Evolutionary conservation across 2,329 filamentous ascomycete genomes (phyloP).

Genomic region (Ophiostoma sp.): DNA sequence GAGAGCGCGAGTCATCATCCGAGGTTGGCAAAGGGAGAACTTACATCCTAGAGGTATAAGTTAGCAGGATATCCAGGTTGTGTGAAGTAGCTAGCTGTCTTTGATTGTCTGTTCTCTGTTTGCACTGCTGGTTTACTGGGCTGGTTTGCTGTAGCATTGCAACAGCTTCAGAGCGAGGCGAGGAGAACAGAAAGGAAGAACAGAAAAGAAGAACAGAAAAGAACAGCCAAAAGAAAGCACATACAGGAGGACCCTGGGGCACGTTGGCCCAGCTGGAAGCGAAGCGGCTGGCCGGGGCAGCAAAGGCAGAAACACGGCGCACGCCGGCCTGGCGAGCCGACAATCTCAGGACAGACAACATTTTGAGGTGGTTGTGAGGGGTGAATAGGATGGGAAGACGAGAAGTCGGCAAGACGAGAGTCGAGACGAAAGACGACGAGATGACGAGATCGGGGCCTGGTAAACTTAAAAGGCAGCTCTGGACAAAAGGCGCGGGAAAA

Average conservation of each 20-base stretch:
- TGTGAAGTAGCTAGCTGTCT: background rate
- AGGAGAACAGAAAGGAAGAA: background rate
- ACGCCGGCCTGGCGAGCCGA: constrained; percentile 45
- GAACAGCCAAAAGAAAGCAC: constrained; percentile 35
- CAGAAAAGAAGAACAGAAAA: background rate
- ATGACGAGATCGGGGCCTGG: constrained; percentile 9
- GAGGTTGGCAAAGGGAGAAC: constrained; percentile 28
- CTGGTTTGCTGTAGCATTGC: background rate
- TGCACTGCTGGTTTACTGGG: background rate
- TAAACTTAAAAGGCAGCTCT: constrained; percentile 15
- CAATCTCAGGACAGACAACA: constrained; percentile 54
- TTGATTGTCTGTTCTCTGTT: background rate
- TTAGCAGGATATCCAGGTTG: constrained; percentile 15
- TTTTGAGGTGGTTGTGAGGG: constrained; percentile 34
- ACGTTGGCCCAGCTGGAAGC: constrained; percentile 87
- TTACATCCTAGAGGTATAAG: constrained; percentile 36
- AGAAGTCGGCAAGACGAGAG: background rate
- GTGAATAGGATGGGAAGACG: background rate
- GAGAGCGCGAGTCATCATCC: constrained; percentile 21
- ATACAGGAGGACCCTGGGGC: constrained; percentile 87
- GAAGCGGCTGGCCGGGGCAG: constrained; percentile 43
- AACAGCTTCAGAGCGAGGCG: background rate
- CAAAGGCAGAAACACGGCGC: constrained; percentile 37
- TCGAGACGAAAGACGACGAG: constrained; percentile 6
- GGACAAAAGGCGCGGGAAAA: constrained; percentile 17